phyloP scores from a whole-genome alignment of 805 yeast species.

The Debaryomyces tyrocola region DNA sequence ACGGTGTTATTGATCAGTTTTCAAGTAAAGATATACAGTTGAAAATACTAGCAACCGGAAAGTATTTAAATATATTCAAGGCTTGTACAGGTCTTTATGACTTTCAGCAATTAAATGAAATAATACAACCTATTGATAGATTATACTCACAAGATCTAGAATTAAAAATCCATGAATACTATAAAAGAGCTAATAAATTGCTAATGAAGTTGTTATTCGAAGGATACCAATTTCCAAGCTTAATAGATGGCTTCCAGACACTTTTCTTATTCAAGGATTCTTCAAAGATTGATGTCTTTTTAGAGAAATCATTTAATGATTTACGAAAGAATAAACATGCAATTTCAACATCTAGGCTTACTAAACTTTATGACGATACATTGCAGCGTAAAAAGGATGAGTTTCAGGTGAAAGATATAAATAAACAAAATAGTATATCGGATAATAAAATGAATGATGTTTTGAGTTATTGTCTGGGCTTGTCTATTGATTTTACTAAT shows the following conservation, averaged over 20 bases:
- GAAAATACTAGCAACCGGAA: conserved; percentile 79
- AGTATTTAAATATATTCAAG: conserved; percentile 70
- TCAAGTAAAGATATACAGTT: conserved; percentile 51
- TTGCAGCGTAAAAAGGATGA: conserved; percentile 5
- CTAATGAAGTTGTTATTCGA: conserved; percentile 56
- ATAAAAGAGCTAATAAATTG: conserved; percentile 62
- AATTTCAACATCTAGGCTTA: conserved; percentile 27
- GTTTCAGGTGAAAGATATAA: conserved; percentile 1
- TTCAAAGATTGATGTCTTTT: conserved; percentile 51
- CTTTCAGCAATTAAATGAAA: conserved; percentile 26
- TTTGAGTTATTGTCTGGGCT: conserved; percentile 18
- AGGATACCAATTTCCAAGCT: conserved; percentile 54
- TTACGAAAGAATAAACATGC: conserved; percentile 43
- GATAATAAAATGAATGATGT: conserved; percentile 6
- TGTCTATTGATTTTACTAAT: conserved; percentile 44
- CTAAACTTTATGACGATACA: conserved; percentile 22
- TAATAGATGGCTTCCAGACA: conserved; percentile 52
- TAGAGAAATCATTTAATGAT: conserved; percentile 52
- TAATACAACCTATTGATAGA: conserved; percentile 25
- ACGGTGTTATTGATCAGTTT: conserved; percentile 73
- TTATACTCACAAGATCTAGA: conserved; percentile 47
- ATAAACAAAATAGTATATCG: neutral
- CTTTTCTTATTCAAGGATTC: conserved; percentile 58
- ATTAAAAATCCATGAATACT: conserved; percentile 59
- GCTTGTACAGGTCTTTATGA: conserved; percentile 55